Conservation (phyloP, 345 rosid genomes). For the Pistacia atlantica region DNA sequence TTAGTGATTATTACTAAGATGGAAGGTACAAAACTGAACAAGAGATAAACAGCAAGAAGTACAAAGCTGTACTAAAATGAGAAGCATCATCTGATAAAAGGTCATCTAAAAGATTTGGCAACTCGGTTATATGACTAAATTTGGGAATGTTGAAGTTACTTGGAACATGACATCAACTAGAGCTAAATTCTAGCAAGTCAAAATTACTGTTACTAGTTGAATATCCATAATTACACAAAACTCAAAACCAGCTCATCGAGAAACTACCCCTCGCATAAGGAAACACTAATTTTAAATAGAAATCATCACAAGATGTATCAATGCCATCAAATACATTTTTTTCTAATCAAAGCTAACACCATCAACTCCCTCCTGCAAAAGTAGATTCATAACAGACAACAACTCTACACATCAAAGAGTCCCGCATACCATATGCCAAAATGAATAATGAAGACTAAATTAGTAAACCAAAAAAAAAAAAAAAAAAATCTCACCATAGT, state of each 20-base stretch:
- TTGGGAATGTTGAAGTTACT: background rate
- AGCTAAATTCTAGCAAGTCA: background rate
- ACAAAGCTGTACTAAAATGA: background rate
- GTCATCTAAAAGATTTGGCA: background rate
- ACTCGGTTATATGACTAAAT: background rate
- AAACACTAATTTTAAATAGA: background rate
- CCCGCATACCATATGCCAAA: background rate
- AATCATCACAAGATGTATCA: background rate
- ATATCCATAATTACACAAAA: background rate
- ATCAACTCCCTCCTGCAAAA: slow-evolving; percentile 3
- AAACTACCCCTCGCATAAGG: background rate
- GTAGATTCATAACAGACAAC: background rate
- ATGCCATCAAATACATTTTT: background rate
- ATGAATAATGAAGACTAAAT: background rate
- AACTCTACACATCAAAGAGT: background rate
- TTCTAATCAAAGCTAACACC: background rate
- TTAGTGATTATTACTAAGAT: background rate
- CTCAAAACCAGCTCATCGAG: background rate
- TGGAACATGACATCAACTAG: background rate
- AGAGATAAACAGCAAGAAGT: too few species aligned
- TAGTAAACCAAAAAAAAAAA: background rate
- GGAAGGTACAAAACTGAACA: background rate
- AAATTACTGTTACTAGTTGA: background rate
- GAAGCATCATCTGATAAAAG: background rate
- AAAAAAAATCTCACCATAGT: slow-evolving; percentile 18